Conservation (phyloP, 2,329 filamentous ascomycete species). For the Fusarium sp. region DNA sequence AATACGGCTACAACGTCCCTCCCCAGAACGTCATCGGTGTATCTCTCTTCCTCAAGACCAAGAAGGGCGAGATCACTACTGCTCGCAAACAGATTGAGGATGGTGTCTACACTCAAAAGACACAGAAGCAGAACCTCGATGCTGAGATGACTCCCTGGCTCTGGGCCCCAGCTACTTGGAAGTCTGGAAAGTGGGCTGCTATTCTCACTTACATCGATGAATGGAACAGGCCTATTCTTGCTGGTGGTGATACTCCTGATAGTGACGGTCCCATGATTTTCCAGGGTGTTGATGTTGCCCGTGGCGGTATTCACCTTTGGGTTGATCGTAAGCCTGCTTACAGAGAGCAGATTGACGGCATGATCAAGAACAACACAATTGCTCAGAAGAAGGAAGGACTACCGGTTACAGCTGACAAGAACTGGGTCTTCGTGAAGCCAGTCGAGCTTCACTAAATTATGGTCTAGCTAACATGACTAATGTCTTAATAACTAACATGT, state of each 20-base stretch:
- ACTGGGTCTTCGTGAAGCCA: conserved; percentile 56
- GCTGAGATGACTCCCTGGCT: conserved; percentile 53
- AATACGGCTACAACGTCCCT: conserved; percentile 57
- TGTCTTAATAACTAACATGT: background rate
- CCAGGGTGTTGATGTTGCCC: conserved; percentile 54
- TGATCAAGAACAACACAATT: conserved; percentile 49
- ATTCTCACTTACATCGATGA: conserved; percentile 55
- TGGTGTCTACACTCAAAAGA: conserved; percentile 47
- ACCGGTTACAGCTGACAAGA: conserved; percentile 55
- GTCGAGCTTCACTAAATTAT: conserved; percentile 46
- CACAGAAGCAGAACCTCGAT: conserved; percentile 49
- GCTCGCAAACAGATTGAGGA: conserved; percentile 53
- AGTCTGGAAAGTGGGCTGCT: conserved; percentile 55
- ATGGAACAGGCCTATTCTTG: conserved; percentile 55
- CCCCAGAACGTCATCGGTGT: conserved; percentile 57
- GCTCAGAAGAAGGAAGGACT: conserved; percentile 49
- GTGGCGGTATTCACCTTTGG: conserved; percentile 55
- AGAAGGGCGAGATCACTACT: conserved; percentile 46
- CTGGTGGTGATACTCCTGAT: conserved; percentile 54
- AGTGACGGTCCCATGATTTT: conserved; percentile 58
- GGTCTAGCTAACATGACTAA: background rate
- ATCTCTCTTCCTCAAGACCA: conserved; percentile 49
- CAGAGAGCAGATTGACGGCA: conserved; percentile 48
- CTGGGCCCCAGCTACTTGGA: conserved; percentile 57
- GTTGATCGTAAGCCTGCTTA: conserved; percentile 51